A percentile compares a stretch with the other conserved stretches of the same genome.
These are phyloP conservation scores for Darksidea phi DNA, from an alignment of 495 filamentous ascomycete species.

Conservation along the genomic window DNA sequence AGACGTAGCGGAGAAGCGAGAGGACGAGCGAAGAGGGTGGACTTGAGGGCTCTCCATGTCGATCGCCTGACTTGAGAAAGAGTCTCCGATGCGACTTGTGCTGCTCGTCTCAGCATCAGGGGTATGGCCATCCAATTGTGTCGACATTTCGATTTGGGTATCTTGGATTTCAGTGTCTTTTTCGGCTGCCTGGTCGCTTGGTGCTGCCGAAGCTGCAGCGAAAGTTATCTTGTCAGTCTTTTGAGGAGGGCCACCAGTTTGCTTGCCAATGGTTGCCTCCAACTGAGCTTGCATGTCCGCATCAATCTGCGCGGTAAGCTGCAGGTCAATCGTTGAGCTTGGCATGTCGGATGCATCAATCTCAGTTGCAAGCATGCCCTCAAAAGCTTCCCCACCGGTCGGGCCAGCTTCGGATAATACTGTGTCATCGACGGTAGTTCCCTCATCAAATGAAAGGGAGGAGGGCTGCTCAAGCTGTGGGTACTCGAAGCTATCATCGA, in stretches of 20 bases:
- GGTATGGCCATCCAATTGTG: too few relatives aligned
- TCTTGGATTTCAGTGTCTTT: constrained; percentile 4
- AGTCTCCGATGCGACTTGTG: constrained; percentile 25
- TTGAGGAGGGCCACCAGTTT: not conserved
- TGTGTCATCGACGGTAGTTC: constrained; percentile 19
- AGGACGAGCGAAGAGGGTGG: constrained; percentile 6
- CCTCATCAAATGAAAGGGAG: constrained; percentile 17
- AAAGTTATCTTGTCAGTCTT: constrained; percentile 10
- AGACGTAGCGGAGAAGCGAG: constrained; percentile 1
- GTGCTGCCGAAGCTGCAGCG: constrained; percentile 5
- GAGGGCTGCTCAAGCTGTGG: constrained; percentile 2
- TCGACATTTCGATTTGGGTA: not conserved
- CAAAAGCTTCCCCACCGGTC: not conserved
- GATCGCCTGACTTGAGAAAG: constrained; percentile 7
- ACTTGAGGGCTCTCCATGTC: not conserved
- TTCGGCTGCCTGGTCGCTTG: not conserved
- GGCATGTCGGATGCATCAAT: constrained; percentile 4
- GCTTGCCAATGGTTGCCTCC: not conserved
- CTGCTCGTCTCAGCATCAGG: constrained; percentile 4
- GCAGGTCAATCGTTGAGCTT: constrained; percentile 23
- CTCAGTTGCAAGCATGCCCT: constrained; percentile 4
- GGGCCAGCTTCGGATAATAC: not conserved
- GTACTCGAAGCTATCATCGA: constrained; percentile 25
- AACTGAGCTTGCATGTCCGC: constrained; percentile 17
- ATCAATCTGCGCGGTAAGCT: constrained; percentile 26